Conservation (phyloP, 2,329 filamentous ascomycete genomes). For the Botryotinia calthae region DNA sequence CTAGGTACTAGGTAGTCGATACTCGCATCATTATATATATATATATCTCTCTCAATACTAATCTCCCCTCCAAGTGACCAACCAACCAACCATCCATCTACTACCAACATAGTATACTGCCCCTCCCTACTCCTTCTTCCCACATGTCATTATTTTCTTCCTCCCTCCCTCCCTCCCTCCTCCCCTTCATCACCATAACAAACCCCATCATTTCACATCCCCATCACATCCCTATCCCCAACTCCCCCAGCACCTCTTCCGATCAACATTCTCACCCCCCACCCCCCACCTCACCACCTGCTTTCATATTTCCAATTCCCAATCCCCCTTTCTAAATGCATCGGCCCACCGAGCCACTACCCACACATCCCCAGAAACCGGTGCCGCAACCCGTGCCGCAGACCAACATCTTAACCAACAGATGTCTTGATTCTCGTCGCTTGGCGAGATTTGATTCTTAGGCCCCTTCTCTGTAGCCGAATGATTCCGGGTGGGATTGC, state of each 20-base stretch:
- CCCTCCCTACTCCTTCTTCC: not conserved
- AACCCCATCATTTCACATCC: not conserved
- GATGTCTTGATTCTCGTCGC: not conserved
- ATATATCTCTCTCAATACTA: no score
- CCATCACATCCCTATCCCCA: no score
- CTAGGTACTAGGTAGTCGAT: no score
- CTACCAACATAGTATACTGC: no score
- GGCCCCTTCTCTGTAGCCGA: not conserved
- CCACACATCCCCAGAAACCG: not conserved
- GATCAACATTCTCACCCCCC: not conserved
- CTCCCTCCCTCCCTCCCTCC: no score
- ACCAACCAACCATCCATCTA: no score
- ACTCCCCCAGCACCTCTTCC: not conserved
- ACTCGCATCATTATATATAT: not conserved
- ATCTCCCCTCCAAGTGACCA: no score
- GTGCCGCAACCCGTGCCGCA: not conserved
- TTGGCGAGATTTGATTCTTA: not conserved
- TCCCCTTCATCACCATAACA: not conserved
- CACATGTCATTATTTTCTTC: no score
- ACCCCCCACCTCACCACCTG: no score
- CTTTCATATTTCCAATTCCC: no score
- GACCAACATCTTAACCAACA: not conserved
- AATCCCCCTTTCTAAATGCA: not conserved
- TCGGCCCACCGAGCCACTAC: not conserved
- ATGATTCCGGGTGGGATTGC: not conserved